phyloP scores from a whole-genome alignment of 306 rosid genomes.

The Quillaja saponaria region DNA sequence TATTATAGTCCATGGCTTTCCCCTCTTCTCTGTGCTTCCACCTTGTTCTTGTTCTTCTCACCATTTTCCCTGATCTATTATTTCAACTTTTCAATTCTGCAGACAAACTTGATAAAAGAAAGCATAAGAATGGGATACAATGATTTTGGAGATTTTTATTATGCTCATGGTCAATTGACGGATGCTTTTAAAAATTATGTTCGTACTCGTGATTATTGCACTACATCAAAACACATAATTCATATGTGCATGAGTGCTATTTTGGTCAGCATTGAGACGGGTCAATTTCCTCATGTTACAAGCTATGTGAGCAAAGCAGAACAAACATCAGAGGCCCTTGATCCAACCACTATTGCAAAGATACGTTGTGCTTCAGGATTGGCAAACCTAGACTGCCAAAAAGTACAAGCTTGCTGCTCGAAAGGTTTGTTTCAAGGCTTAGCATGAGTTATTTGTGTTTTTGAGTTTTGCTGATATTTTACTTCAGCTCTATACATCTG shows the following conservation, averaged over 20 bases:
- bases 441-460: conserved; percentile 1
- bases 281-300: conserved; percentile 90
- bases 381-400: conserved; percentile 90
- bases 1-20: conserved; percentile 5
- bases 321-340: conserved; percentile 70
- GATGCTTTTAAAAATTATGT: conserved; percentile 92
- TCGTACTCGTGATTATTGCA: conserved; percentile 98
- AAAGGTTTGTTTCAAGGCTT: conserved; percentile 60
- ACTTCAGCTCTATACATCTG: conserved; percentile 1
- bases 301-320: conserved; percentile 94
- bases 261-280: conserved; percentile 98
- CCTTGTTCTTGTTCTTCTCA: not conserved
- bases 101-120: conserved; percentile 98
- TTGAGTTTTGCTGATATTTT: conserved; percentile 1
- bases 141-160: conserved; percentile 95
- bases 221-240: conserved; percentile 85
- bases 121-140: conserved; percentile 99
- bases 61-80: conserved; percentile 16
- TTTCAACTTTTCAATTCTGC: conserved; percentile 37
- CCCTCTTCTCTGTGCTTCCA: not conserved
- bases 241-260: conserved; percentile 96
- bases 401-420: conserved; percentile 99
- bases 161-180: conserved; percentile 83
- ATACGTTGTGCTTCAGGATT: conserved; percentile 92
- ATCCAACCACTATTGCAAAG: conserved; percentile 52